Percentiles rank a stretch among this genome's conserved stretches.
These are phyloP conservation scores for Sugiyamaella boreocaroliniensis DNA, from an alignment of 805 yeast genomes.

Conservation along the genomic window DNA sequence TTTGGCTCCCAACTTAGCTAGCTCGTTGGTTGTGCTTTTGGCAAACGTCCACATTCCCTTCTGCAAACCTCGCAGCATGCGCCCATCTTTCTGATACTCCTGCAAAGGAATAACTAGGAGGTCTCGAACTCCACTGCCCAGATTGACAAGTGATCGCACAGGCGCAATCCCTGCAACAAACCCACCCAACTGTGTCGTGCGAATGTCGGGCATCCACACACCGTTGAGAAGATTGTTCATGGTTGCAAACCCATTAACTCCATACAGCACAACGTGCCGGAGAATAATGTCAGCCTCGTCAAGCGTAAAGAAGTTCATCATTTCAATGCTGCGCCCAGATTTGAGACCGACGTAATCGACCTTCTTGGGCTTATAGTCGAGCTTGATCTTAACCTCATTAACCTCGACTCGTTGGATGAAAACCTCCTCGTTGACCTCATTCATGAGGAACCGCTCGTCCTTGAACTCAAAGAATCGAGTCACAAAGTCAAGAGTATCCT, in stretches of 20 bases:
- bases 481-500: constrained; percentile 82
- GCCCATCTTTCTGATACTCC: constrained; percentile 69
- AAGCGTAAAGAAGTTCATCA: constrained; percentile 79
- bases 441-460: constrained; percentile 49
- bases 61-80: constrained; percentile 61
- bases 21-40: constrained; percentile 70
- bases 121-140: constrained; percentile 73
- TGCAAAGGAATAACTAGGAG: constrained; percentile 64
- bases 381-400: constrained; percentile 46
- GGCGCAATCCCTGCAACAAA: constrained; percentile 82
- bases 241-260: constrained; percentile 65
- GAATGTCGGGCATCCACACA: constrained; percentile 86
- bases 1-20: constrained; percentile 75
- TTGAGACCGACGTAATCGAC: constrained; percentile 77
- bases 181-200: constrained; percentile 70
- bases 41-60: constrained; percentile 71
- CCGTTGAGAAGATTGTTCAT: constrained; percentile 50
- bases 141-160: constrained; percentile 63
- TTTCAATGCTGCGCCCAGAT: constrained; percentile 80
- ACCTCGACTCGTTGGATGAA: constrained; percentile 61
- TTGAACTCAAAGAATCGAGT: constrained; percentile 75
- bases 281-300: constrained; percentile 77
- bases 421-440: constrained; percentile 34
- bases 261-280: constrained; percentile 58
- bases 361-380: constrained; percentile 90